Conservation (phyloP, 768 basidiomycete species). For the Phlebiopsis flavidoalba region DNA sequence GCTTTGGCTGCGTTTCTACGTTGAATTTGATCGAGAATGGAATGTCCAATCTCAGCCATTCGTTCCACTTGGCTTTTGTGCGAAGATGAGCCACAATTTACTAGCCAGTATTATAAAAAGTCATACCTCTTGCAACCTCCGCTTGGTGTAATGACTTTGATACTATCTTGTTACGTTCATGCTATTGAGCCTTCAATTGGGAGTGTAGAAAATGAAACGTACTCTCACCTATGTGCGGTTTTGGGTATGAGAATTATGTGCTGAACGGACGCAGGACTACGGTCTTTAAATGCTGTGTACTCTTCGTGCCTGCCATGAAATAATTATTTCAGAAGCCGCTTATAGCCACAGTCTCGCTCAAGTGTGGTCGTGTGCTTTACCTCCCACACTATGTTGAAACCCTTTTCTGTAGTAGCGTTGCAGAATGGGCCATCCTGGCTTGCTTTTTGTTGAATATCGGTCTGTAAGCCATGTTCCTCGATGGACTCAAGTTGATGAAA, state of each 20-base stretch:
- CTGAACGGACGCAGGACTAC: slow-evolving; percentile 27
- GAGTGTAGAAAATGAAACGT: neutral
- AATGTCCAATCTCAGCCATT: slow-evolving; percentile 48
- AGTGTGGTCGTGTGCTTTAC: slow-evolving; percentile 9
- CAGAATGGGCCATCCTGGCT: slow-evolving; percentile 30
- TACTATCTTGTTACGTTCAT: slow-evolving; percentile 38
- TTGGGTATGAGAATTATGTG: slow-evolving; percentile 34
- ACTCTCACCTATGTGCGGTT: slow-evolving; percentile 29
- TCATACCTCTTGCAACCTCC: slow-evolving; percentile 46
- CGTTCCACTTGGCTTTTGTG: slow-evolving; percentile 35
- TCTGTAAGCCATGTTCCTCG: neutral
- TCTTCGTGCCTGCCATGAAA: slow-evolving; percentile 23
- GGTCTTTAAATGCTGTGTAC: slow-evolving; percentile 30
- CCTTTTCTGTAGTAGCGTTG: slow-evolving; percentile 21
- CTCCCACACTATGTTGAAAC: slow-evolving; percentile 31
- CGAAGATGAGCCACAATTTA: slow-evolving; percentile 2
- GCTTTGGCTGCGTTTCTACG: slow-evolving; percentile 32
- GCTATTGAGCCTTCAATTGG: neutral
- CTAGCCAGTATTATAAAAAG: neutral
- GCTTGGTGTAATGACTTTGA: slow-evolving; percentile 39
- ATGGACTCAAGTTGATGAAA: neutral
- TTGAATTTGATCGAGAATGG: slow-evolving; percentile 44
- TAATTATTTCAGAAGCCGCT: neutral
- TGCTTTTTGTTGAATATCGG: neutral
- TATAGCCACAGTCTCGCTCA: neutral